Base-by-base conservation (phyloP, 202 grass and related monocot species). In the Cymbopogon flexuosus region DNA sequence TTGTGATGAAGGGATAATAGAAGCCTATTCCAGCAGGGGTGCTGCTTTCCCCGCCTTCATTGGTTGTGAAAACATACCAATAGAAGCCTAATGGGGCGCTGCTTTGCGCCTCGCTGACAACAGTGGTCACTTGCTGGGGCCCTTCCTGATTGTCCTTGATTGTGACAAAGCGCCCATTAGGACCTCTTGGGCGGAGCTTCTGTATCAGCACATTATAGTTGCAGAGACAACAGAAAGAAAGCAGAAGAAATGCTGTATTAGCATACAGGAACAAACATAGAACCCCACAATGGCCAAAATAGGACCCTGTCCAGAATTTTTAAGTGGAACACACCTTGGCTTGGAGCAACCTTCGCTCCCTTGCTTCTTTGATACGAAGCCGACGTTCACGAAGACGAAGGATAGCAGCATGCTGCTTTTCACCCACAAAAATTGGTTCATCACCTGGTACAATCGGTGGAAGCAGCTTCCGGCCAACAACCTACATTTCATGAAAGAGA, bases 351-450 rank as follows among this genome's bases (percentile, higher is more conserved):
- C 22, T 69, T 46, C 73, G 83, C 65, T 72, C 37, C 82, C 29
- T 75, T 34, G 36, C 30, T 36, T 81, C 81, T 72, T 91, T 69
- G 22, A 62, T 54, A 77, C 81, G 77, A 57, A 34, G 84, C 22
- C 51, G 82, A 3, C 22, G 65, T 13, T 18, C 21, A 12, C 87
- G 91, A 13, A 70, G 70, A 12, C 91, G 84, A 75, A 93, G 74
- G 65, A 93, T 93, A 33, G 76, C 78, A 62, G 87, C 67, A 67
- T 85, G 80, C 62, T 88, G 91, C 31, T 85, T 93, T 61, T 76
- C 84, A 54, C 74, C 80, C 72, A 93, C 91, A 72, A 76, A 85
- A 63, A 68, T 63, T 23, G 78, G 84, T 62, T 71, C 81, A 52
- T 46, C 49, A 14, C 78, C 43, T 54, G 81, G 77, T 10, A 76